Evolutionary conservation across 441 rosid species (phyloP).

Genomic region (Gossypium schwendimanii): DNA sequence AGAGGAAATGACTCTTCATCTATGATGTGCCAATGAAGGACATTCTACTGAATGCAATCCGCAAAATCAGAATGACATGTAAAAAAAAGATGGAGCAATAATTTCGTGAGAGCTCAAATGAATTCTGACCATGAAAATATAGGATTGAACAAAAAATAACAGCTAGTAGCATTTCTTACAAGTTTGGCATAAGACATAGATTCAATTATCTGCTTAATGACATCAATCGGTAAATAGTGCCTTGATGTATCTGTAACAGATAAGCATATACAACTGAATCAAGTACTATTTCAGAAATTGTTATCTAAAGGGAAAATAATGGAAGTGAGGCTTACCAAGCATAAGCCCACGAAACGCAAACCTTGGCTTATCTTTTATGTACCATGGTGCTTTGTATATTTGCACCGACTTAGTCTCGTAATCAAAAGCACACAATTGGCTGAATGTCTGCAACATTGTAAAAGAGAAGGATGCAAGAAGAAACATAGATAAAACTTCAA

Average conservation of each 20-base stretch:
- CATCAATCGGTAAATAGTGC: constrained; percentile 64
- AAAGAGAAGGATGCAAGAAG: constrained; percentile 11
- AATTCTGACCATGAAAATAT: constrained; percentile 8
- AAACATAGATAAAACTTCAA: neutral
- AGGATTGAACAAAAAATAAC: constrained; percentile 13
- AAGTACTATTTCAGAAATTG: constrained; percentile 9
- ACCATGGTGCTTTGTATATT: constrained; percentile 80
- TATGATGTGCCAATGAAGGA: constrained; percentile 96
- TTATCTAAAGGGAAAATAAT: neutral
- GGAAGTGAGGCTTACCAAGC: constrained; percentile 43
- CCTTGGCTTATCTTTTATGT: constrained; percentile 79
- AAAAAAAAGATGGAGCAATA: constrained; percentile 15
- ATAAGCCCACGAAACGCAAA: constrained; percentile 80
- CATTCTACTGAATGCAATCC: constrained; percentile 64
- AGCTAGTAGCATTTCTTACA: constrained; percentile 41
- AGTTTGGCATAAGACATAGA: constrained; percentile 95
- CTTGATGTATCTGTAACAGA: constrained; percentile 78
- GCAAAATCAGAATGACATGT: constrained; percentile 25
- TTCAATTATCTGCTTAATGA: constrained; percentile 76
- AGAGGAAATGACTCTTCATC: constrained; percentile 88
- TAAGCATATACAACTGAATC: constrained; percentile 5
- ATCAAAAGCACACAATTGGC: constrained; percentile 79
- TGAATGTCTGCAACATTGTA: constrained; percentile 64
- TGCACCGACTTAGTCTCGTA: constrained; percentile 57
- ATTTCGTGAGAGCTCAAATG: constrained; percentile 6